Base-by-base conservation (phyloP, 2,329 filamentous ascomycete species). In the Pseudogymnoascus sp. region DNA sequence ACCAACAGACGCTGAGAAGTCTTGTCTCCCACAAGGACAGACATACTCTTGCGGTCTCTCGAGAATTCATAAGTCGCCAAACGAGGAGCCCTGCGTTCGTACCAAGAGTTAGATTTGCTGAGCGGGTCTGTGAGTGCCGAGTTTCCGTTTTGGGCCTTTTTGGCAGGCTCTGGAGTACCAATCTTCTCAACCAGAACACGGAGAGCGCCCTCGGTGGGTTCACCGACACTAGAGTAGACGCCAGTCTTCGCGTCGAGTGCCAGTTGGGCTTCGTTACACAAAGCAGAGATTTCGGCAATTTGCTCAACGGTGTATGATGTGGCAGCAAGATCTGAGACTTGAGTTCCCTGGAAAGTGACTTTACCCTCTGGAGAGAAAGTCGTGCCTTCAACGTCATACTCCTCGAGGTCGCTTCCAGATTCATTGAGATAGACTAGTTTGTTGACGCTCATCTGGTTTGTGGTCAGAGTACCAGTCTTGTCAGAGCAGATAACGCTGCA, bases 401-500 rank as follows among this genome's bases (percentile, higher is more conserved):
- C 92, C 69, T 92, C 90, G 23, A 97, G 80, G 63, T 84, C 87
- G 61, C 79, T 87, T 61, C 79, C 92, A 64, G 83, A 76, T 68
- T 89, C 85, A 70, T 84, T 87, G 68, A 99, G 81, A 73, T 92
- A 91, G 58, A 96, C 90, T 62, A 97, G 78, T 77, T 93, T 96
- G 80, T 87, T 94, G 63, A 97, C 94, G 72, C 94, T 97, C 94
- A 99, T 99, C 77, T 97, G 92, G 78, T 99, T 99, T 41, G 94
- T 99, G 10, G 94, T 99, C 73, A 99, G 78, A 59, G 94, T 99
- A 69, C 94, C 95, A 4, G 94, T 99, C 82, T 99, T 99, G 81
- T 99, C 94, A 3, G 95, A 99, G 80, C 95, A 99, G 74, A 99
- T 97, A 63, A 99, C 92, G 72, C 94, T 99, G 84, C 94, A 99